Evolutionary conservation across 352 stramenopile genomes (phyloP).

Genomic region (Globisporangium orthogonon): DNA sequence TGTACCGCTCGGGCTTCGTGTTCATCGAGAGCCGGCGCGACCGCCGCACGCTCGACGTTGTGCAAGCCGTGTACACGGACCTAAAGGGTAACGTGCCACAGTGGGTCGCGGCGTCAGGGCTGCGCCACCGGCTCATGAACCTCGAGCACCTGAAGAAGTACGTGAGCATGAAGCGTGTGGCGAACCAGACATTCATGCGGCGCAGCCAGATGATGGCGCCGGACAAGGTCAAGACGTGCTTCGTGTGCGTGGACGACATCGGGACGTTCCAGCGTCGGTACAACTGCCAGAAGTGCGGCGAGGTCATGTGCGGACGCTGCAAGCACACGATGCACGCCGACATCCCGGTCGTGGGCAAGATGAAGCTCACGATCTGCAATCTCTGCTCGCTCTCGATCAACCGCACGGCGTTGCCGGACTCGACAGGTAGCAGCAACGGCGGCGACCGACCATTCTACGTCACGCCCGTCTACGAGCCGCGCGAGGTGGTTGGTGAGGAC

Average conservation of each 20-base stretch:
- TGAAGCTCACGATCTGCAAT: slow-evolving; percentile 85
- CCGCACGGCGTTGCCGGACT: slow-evolving; percentile 49
- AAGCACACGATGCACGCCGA: slow-evolving; percentile 75
- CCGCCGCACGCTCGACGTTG: slow-evolving; percentile 60
- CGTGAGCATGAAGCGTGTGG: slow-evolving; percentile 72
- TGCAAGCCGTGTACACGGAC: slow-evolving; percentile 80
- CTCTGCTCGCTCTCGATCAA: slow-evolving; percentile 75
- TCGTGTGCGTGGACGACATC: slow-evolving; percentile 76
- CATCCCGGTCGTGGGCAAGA: slow-evolving; percentile 75
- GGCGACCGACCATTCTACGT: slow-evolving; percentile 46
- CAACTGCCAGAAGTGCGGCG: slow-evolving; percentile 82
- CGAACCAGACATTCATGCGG: slow-evolving; percentile 63
- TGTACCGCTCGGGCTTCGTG: slow-evolving; percentile 77
- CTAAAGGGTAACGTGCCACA: slow-evolving; percentile 74
- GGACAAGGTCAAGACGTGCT: slow-evolving; percentile 73
- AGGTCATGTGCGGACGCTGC: slow-evolving; percentile 70
- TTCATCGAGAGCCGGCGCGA: slow-evolving; percentile 75
- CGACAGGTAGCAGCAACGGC: slow-evolving; percentile 24
- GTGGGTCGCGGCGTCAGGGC: slow-evolving; percentile 54
- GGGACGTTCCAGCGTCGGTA: slow-evolving; percentile 74
- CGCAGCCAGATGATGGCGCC: slow-evolving; percentile 58
- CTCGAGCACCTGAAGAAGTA: slow-evolving; percentile 78
- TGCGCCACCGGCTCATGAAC: slow-evolving; percentile 61
- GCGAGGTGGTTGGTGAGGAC: slow-evolving; percentile 17
- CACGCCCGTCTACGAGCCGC: slow-evolving; percentile 23